These are phyloP conservation scores for Apophysomyces trapeziformis DNA, from an alignment of 371 early-diverging fungal species.

Conservation along the genomic window DNA sequence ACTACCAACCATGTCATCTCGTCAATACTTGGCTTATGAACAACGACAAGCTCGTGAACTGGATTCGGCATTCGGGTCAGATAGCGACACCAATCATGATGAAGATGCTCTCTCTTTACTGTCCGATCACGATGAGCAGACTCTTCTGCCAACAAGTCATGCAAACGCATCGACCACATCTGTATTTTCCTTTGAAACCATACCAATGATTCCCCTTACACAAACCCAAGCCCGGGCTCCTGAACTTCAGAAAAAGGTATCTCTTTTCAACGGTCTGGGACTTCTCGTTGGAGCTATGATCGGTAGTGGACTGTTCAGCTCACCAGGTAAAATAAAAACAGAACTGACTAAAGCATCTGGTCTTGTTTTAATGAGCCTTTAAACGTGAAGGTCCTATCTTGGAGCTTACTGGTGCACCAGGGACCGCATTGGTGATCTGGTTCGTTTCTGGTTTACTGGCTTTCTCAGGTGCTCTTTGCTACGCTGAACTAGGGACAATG, in stretches of 20 bases:
- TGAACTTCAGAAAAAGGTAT: constrained; percentile 69
- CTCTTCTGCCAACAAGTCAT: constrained; percentile 44
- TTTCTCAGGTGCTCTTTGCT: constrained; percentile 77
- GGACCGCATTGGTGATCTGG: constrained; percentile 82
- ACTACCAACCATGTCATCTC: constrained; percentile 7
- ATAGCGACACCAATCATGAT: constrained; percentile 32
- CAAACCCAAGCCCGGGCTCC: constrained; percentile 55
- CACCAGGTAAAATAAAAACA: constrained; percentile 59
- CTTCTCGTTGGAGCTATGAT: constrained; percentile 83
- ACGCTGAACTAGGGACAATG: constrained; percentile 88
- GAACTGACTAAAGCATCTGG: constrained; percentile 40
- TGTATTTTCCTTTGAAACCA: constrained; percentile 61
- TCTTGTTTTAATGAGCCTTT: not conserved
- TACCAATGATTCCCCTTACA: constrained; percentile 57
- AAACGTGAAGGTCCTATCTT: constrained; percentile 66
- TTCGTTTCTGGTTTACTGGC: constrained; percentile 76
- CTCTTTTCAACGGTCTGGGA: constrained; percentile 71
- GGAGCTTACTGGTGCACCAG: constrained; percentile 65
- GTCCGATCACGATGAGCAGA: constrained; percentile 35
- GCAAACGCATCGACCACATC: constrained; percentile 34
- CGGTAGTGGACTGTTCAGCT: constrained; percentile 88
- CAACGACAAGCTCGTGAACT: constrained; percentile 25
- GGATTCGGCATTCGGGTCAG: constrained; percentile 28
- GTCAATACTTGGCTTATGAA: constrained; percentile 14
- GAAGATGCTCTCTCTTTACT: constrained; percentile 36